Evolutionary conservation across 305 asterid genomes (phyloP), one percentile per base, ranked within the genome.

Genomic region (Fraxinus paxiana): DNA sequence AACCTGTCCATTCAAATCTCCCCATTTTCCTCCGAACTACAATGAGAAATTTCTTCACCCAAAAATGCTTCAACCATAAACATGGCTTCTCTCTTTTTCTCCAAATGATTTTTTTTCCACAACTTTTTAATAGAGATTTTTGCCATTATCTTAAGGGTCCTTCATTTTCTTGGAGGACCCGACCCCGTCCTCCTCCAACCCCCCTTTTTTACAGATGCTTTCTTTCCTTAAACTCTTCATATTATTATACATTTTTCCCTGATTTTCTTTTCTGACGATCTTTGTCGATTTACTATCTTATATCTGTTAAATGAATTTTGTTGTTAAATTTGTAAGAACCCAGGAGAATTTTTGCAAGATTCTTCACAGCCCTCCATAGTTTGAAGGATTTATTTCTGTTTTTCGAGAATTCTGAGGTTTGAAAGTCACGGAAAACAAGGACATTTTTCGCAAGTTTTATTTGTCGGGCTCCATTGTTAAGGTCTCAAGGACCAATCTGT

Each of bases 401-500:
- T 76, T 76, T 76, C 24, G 4, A 76, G 79, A 31, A 76, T 5
- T 76, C n/a, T 48, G 79, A 48, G 28, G 78, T 82, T 77, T 31
- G 38, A 77, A 20, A 51, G 26, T 13, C 13, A 6, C 37, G 4
- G 35, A 26, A n/a, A 33, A 30, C 74, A 15, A 0, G 43, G 26
- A 34, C 18, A 38, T 15, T 41, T 71, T 75, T 26, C 4, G 12
- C 15, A n/a, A 56, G 26, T 6, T 4, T 26, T 15, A 22, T 35
- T 18, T 0, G 48, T 35, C 69, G 1, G 41, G 20, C 37, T 28
- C 20, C 37, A 10, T 73, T 26, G 69, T 59, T 43, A 28, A 28
- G 30, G 30, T 28, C 30, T 26, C 46, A 81, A 76, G 79, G 61
- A 65, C 48, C 31, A 81, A 71, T 85, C 80, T 80, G 61, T 5